Percentiles rank a stretch among this genome's conserved stretches.
Conservation (phyloP, 345 rosid species). For the Arabidopsis thaliana region DNA sequence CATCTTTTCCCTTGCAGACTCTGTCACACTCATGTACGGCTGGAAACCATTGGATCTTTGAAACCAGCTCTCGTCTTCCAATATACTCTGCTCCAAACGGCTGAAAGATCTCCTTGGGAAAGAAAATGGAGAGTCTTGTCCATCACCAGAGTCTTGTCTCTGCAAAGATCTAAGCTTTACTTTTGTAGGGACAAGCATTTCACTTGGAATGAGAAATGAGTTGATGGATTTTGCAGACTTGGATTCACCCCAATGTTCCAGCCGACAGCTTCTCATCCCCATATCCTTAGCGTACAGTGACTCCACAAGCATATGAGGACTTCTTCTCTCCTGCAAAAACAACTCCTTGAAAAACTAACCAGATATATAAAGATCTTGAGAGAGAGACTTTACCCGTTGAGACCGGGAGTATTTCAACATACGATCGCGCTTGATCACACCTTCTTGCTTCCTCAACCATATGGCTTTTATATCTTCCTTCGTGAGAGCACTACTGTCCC, state of each 20-base stretch:
- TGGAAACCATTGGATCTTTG: slow-evolving; percentile 61
- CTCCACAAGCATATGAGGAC: slow-evolving; percentile 52
- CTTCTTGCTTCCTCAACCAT: slow-evolving; percentile 68
- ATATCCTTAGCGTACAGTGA: slow-evolving; percentile 47
- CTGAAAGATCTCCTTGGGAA: slow-evolving; percentile 74
- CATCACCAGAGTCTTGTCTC: slow-evolving; percentile 54
- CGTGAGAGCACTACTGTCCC: slow-evolving; percentile 66
- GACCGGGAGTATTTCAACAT: slow-evolving; percentile 86
- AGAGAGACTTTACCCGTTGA: slow-evolving; percentile 56
- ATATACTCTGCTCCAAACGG: slow-evolving; percentile 44
- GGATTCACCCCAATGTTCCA: slow-evolving; percentile 47
- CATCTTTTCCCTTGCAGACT: slow-evolving; percentile 75
- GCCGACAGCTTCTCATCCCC: slow-evolving; percentile 47
- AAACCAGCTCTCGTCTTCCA: slow-evolving; percentile 51
- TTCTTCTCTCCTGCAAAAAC: slow-evolving; percentile 66
- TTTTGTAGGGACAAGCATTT: slow-evolving; percentile 41
- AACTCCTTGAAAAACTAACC: neutral
- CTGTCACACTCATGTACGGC: slow-evolving; percentile 71
- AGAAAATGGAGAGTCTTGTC: slow-evolving; percentile 55
- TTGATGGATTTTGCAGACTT: slow-evolving; percentile 41
- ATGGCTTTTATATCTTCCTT: slow-evolving; percentile 66
- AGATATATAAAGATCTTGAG: neutral
- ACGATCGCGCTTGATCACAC: slow-evolving; percentile 63
- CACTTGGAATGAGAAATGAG: slow-evolving; percentile 41
- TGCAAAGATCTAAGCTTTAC: slow-evolving; percentile 37